phyloP scores from a whole-genome alignment of 306 rosid species.

The Boehmeria nivea region DNA sequence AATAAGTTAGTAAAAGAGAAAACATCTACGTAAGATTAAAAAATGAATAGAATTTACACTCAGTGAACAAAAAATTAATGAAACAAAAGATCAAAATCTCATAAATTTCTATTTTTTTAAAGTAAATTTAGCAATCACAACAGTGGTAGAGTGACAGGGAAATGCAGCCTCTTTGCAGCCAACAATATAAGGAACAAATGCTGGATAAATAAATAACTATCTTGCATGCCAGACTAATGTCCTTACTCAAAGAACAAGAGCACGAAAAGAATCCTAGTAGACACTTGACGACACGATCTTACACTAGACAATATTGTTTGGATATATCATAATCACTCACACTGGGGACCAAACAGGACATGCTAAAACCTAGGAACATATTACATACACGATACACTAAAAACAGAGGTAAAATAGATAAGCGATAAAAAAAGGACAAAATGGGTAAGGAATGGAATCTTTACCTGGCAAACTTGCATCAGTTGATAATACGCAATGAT shows the following conservation, averaged over 20 bases:
- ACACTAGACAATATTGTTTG: neutral
- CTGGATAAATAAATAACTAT: neutral
- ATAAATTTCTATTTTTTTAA: too few relatives aligned
- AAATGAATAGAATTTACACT: too few relatives aligned
- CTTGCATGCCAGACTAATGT: neutral
- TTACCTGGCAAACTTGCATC: constrained; percentile 96
- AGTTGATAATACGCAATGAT: constrained; percentile 67
- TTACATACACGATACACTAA: neutral
- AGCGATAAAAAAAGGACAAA: constrained; percentile 4
- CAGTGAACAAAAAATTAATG: too few relatives aligned
- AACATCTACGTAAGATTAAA: too few relatives aligned
- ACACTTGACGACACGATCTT: neutral
- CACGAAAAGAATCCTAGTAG: neutral
- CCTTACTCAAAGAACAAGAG: neutral
- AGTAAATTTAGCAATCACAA: too few relatives aligned
- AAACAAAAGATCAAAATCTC: too few relatives aligned
- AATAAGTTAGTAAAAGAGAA: too few relatives aligned
- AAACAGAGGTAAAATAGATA: neutral
- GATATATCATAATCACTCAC: neutral
- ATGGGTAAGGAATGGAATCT: too few relatives aligned
- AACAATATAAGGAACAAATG: neutral
- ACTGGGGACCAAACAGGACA: too few relatives aligned
- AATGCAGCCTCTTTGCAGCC: too few relatives aligned
- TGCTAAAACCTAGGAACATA: too few relatives aligned
- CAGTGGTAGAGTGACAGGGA: too few relatives aligned